These are phyloP conservation scores for Lodderomyces parapsilosis DNA, from an alignment of 1,139 yeast species.

Conservation along the genomic window DNA sequence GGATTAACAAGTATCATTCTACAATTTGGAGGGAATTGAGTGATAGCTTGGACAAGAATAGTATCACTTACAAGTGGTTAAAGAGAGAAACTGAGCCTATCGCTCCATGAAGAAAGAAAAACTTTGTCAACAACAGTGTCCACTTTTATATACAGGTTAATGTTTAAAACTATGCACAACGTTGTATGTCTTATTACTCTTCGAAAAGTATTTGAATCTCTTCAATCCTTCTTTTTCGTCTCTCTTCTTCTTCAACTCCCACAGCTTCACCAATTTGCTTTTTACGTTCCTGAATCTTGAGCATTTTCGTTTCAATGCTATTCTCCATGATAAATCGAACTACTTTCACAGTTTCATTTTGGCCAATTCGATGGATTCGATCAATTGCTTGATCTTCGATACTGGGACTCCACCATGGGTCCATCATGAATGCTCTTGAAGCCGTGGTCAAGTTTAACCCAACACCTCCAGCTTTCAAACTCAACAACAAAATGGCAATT, in stretches of 20 bases:
- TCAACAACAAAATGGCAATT: slow-evolving; percentile 62
- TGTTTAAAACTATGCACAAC: neutral
- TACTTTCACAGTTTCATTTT: slow-evolving; percentile 68
- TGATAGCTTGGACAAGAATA: slow-evolving; percentile 46
- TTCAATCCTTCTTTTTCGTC: slow-evolving; percentile 72
- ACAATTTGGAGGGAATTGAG: slow-evolving; percentile 58
- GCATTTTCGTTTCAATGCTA: slow-evolving; percentile 89
- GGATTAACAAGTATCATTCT: slow-evolving; percentile 70
- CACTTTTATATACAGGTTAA: neutral
- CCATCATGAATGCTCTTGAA: slow-evolving; percentile 86
- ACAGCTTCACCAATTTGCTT: slow-evolving; percentile 83
- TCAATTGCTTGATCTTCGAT: slow-evolving; percentile 95
- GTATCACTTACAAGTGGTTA: slow-evolving; percentile 68
- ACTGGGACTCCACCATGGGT: slow-evolving; percentile 98
- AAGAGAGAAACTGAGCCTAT: slow-evolving; percentile 61
- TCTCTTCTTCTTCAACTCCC: slow-evolving; percentile 75
- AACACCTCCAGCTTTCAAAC: slow-evolving; percentile 94
- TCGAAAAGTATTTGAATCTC: slow-evolving; percentile 79
- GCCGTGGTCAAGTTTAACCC: slow-evolving; percentile 90
- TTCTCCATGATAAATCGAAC: slow-evolving; percentile 77
- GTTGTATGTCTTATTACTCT: slow-evolving; percentile 24
- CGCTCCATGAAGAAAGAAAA: slow-evolving; percentile 14
- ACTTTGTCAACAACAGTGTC: neutral
- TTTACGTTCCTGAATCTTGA: slow-evolving; percentile 82
- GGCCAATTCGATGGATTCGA: slow-evolving; percentile 91